phyloP scores from a whole-genome alignment of 768 basidiomycete genomes.

The Naematelia aurantialba region DNA sequence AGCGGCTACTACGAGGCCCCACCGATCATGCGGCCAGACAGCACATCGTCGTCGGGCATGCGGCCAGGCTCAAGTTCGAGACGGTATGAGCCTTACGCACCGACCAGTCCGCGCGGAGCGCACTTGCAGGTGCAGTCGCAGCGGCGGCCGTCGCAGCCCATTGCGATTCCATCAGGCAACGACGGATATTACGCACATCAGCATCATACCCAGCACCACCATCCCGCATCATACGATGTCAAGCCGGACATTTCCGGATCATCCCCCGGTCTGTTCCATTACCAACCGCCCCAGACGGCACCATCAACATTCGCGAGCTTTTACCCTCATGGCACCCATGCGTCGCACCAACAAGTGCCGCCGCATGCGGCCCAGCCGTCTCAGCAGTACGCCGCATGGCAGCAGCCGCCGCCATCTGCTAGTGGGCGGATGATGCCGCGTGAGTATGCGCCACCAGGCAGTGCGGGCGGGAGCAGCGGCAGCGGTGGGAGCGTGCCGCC shows the following conservation, averaged over 20 bases:
- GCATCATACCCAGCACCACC: conserved; percentile 8
- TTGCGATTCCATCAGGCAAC: neutral
- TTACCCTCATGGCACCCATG: conserved; percentile 2
- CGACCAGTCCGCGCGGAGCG: conserved; percentile 7
- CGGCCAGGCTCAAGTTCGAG: conserved; percentile 13
- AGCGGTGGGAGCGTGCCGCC: neutral
- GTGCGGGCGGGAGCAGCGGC: neutral
- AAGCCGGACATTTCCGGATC: conserved; percentile 9
- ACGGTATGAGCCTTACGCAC: conserved; percentile 21
- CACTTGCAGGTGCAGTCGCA: conserved; percentile 11
- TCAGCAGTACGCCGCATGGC: neutral
- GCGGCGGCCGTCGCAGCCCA: neutral
- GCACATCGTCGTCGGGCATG: neutral
- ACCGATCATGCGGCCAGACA: neutral
- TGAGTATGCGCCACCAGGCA: neutral
- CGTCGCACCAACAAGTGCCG: neutral
- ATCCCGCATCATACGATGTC: conserved; percentile 15
- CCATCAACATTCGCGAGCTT: conserved; percentile 17
- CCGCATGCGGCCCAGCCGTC: neutral
- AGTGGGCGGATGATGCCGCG: neutral
- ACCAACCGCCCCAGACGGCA: conserved; percentile 24
- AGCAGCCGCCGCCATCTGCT: neutral
- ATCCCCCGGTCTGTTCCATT: conserved; percentile 6
- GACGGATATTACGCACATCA: conserved; percentile 3
- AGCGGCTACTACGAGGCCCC: neutral